Evolutionary conservation across 1,284 basidiomycete species (phyloP), one percentile per base, ranked within the genome.

Genomic region (Puccinia novopanici): DNA sequence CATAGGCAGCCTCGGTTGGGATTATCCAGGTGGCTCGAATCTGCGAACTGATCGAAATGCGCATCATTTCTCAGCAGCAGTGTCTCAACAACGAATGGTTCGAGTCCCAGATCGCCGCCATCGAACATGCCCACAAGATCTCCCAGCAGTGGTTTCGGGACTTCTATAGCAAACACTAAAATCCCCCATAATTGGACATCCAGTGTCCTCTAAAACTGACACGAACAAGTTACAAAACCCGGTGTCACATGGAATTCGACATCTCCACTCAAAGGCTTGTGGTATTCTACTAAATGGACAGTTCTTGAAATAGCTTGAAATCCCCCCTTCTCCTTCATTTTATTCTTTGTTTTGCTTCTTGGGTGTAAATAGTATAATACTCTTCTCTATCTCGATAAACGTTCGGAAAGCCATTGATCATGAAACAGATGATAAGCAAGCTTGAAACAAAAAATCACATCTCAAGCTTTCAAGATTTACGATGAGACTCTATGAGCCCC

Each of bases 1-100:
- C n/a, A n/a, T 57, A 77, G 75, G 75, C 75, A 45, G 75, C 75
- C 48, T 77, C 75, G 13, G 37, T 77, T 17, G 75, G 75, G 12
- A 57, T 77, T 34, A 55, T 52, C 55, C 75, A 77, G 40, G 75
- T 77, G n/a, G 75, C 75, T n/a, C 30, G 22, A 55, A 68, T 55
- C 13, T 77, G 75, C 68, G 75, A 77, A 77, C 34, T 55, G 24
- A 55, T 77, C 37, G 75, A 77, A 37, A 67, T 77, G 75, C 30
- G 34, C n/a, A 70, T 77, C 24, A 63, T 77, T 17, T 72, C 70
- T 34, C 45, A 68, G 15, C 61, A 52, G 2, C n/a, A 50, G 45
- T 50, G 30, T 42, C 75, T 37, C 27, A 67, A 40, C 55, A 55
- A 55, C 6, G 52, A 77, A 17, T 77, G 61, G 45, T 55, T 77